Evolutionary conservation across 768 basidiomycete genomes (phyloP).

Genomic region (Trametes cingulata): DNA sequence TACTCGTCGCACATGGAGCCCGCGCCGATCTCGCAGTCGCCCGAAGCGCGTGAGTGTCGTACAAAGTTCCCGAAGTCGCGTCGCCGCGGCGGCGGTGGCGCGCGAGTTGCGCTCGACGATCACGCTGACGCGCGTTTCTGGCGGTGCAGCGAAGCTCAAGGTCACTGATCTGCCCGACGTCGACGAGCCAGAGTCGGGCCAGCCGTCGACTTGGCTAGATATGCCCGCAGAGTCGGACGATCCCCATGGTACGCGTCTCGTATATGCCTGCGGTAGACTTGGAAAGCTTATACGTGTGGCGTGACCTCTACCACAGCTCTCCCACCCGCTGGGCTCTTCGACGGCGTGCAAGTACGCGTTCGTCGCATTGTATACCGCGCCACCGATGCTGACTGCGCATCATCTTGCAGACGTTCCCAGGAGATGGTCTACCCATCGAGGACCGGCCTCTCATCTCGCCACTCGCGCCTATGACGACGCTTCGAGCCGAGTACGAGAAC

Average conservation of each 20-base stretch:
- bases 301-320: constrained; percentile 6
- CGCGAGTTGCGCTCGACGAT: not conserved
- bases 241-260: constrained; percentile 5
- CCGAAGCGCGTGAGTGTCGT: constrained; percentile 23
- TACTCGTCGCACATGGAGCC: not conserved
- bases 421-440: constrained; percentile 36
- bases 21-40: constrained; percentile 15
- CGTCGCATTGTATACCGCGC: not conserved
- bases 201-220: not conserved
- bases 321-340: constrained; percentile 12
- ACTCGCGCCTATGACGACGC: constrained; percentile 50
- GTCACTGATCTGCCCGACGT: constrained; percentile 29
- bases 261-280: not conserved
- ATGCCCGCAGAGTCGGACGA: constrained; percentile 2
- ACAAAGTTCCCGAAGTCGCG: not conserved
- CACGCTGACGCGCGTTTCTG: constrained; percentile 1
- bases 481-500: constrained; percentile 68
- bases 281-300: constrained; percentile 1
- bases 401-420: constrained; percentile 37
- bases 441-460: constrained; percentile 55
- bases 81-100: not conserved
- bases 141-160: constrained; percentile 25
- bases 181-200: constrained; percentile 3
- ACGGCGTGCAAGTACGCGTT: constrained; percentile 20
- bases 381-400: not conserved